These are phyloP conservation scores for Cyclotella atomus DNA, from an alignment of 108 stramenopile genomes.

Conservation along the genomic window DNA sequence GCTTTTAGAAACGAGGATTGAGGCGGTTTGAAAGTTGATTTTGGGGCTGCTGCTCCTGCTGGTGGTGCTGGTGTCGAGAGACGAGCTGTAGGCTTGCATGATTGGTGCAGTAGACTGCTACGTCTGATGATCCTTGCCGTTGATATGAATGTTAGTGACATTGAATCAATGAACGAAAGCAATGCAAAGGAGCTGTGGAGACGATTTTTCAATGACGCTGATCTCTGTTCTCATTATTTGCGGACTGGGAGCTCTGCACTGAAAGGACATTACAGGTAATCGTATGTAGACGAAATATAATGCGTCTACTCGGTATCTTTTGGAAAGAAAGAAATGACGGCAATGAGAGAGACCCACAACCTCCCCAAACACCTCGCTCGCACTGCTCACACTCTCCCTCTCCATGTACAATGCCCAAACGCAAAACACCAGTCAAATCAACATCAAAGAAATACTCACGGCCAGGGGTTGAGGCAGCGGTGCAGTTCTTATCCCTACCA, in stretches of 20 bases:
- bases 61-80: too few species aligned
- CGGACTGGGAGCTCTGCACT: too few species aligned
- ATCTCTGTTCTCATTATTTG: too few species aligned
- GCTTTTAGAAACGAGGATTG: background rate
- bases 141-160: background rate
- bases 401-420: slow-evolving; percentile 3
- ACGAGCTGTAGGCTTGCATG: background rate
- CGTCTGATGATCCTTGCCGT: background rate
- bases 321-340: too few species aligned
- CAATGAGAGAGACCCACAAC: too few species aligned
- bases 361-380: too few species aligned
- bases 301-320: too few species aligned
- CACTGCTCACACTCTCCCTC: too few species aligned
- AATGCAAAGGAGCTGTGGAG: too few species aligned
- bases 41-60: background rate
- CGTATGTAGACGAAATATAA: too few species aligned
- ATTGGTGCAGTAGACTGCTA: background rate
- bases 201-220: too few species aligned
- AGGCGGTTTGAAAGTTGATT: background rate
- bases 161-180: background rate
- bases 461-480: slow-evolving; percentile 41
- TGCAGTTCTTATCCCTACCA: slow-evolving; percentile 20
- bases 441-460: slow-evolving; percentile 19
- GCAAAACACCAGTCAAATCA: background rate
- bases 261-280: too few species aligned